A percentile compares a stretch with the other conserved stretches of the same genome.
These are phyloP conservation scores for Scleromitrula shiraiana DNA, from an alignment of 2,329 filamentous ascomycete species.

Conservation along the genomic window DNA sequence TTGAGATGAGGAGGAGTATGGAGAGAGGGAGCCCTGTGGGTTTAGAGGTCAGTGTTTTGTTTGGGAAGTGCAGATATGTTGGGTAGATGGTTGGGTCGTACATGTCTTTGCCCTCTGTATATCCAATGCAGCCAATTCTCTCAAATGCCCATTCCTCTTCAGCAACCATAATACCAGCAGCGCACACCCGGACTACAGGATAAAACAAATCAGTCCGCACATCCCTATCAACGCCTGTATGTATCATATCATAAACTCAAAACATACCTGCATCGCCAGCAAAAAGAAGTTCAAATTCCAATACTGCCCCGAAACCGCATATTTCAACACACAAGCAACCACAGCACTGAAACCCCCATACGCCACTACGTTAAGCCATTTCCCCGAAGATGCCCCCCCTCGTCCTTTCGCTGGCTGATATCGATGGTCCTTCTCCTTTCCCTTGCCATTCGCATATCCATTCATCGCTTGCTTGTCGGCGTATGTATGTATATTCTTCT, in stretches of 20 bases:
- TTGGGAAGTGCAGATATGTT: neutral
- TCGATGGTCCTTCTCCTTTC: conserved; percentile 9
- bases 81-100: neutral
- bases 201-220: neutral
- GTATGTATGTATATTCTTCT: too few relatives aligned
- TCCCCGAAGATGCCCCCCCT: neutral
- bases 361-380: conserved; percentile 2
- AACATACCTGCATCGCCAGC: conserved; percentile 8
- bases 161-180: neutral
- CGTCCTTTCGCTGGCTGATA: conserved; percentile 2
- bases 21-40: conserved; percentile 8
- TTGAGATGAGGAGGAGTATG: conserved; percentile 1
- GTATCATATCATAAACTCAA: too few relatives aligned
- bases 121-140: conserved; percentile 2
- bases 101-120: neutral
- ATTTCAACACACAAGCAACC: conserved; percentile 2
- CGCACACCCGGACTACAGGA: neutral
- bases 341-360: neutral
- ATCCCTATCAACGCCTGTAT: neutral
- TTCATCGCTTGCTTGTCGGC: conserved; percentile 4
- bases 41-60: neutral
- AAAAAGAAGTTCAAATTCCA: conserved; percentile 10
- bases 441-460: conserved; percentile 7
- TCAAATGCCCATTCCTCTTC: conserved; percentile 4
- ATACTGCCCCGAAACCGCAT: conserved; percentile 5